Percentiles rank a stretch among this genome's conserved stretches.
Conservation (phyloP, 331 rosid genomes). For the Stylosanthes scabra region DNA sequence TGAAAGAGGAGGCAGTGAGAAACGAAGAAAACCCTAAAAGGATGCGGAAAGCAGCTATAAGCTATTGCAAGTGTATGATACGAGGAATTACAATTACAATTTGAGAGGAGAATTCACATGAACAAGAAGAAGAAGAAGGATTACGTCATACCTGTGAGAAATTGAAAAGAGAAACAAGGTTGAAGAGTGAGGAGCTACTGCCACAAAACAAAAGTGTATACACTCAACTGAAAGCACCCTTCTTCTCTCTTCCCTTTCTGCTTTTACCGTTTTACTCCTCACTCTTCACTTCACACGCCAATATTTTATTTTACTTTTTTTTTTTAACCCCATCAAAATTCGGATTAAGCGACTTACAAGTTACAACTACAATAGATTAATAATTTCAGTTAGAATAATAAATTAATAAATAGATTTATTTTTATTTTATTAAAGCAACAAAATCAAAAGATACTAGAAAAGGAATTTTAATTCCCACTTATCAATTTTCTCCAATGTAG, state of each 20-base stretch:
- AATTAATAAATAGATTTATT: too few relatives aligned
- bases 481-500: too few relatives aligned
- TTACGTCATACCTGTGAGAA: constrained; percentile 8
- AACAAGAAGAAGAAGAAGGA: background rate
- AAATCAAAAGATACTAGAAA: too few relatives aligned
- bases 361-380: too few relatives aligned
- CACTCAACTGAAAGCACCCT: background rate
- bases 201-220: background rate
- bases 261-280: too few relatives aligned
- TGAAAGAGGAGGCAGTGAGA: background rate
- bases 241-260: background rate
- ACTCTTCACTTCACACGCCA: background rate
- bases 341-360: too few relatives aligned
- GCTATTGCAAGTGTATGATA: background rate
- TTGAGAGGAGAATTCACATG: constrained; percentile 2
- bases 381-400: too few relatives aligned
- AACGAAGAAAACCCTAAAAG: constrained; percentile 47
- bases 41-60: constrained; percentile 19
- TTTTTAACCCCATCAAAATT: too few relatives aligned
- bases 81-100: background rate
- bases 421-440: too few relatives aligned
- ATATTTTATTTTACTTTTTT: background rate
- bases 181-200: background rate
- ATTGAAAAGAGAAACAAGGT: constrained; percentile 1
- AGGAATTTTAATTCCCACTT: constrained; percentile 1